These are phyloP conservation scores for Anthracocystis setariae DNA, from an alignment of 1,284 basidiomycete species.

Conservation along the genomic window DNA sequence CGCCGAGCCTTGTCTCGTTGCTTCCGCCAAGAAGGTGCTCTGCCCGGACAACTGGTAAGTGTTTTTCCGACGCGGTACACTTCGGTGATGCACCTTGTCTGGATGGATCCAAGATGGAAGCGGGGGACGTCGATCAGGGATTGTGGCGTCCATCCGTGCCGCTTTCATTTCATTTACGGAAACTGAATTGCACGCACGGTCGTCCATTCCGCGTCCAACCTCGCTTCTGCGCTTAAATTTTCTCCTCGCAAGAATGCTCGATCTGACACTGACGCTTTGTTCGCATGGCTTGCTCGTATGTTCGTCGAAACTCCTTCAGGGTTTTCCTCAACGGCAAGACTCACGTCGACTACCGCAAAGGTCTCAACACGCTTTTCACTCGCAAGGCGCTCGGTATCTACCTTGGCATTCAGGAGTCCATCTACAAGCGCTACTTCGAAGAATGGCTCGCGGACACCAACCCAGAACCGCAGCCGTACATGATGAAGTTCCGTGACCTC, in stretches of 20 bases:
- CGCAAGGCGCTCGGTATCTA: slow-evolving; percentile 79
- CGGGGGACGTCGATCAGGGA: not conserved
- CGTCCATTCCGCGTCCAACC: not conserved
- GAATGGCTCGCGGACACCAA: slow-evolving; percentile 66
- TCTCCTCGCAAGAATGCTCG: not conserved
- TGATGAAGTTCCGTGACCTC: slow-evolving; percentile 88
- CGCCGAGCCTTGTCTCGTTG: slow-evolving; percentile 82
- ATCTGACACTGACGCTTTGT: slow-evolving; percentile 1
- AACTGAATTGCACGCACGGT: not conserved
- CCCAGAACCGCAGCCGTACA: slow-evolving; percentile 71
- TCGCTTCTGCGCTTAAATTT: not conserved
- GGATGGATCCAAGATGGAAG: not conserved
- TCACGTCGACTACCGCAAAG: slow-evolving; percentile 93
- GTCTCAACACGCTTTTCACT: slow-evolving; percentile 91
- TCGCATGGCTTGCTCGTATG: slow-evolving; percentile 1
- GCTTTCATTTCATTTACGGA: not conserved
- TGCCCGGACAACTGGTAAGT: slow-evolving; percentile 85
- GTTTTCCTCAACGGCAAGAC: slow-evolving; percentile 94
- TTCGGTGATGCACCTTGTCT: no score
- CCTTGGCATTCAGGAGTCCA: slow-evolving; percentile 83
- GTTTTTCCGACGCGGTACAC: not conserved
- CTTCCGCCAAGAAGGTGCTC: slow-evolving; percentile 89
- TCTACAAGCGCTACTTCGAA: slow-evolving; percentile 81
- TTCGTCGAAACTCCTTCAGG: slow-evolving; percentile 71
- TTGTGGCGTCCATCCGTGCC: slow-evolving; percentile 2